Evolutionary conservation across 306 rosid genomes (phyloP), one percentile per base, ranked within the genome.

Genomic region (Vigna radiata): DNA sequence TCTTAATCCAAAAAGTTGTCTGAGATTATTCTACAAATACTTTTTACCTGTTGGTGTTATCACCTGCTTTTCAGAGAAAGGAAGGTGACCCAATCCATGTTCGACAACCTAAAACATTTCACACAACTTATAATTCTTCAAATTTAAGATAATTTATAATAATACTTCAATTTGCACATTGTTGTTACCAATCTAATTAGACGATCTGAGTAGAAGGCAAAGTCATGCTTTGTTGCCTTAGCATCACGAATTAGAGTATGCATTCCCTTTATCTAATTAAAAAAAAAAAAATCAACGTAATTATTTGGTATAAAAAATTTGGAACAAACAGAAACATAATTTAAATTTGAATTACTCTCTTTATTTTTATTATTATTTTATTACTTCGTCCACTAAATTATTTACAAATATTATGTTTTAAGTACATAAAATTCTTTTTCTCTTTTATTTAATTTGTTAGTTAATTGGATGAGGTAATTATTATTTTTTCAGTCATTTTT

Each of bases 71-170:
- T 93, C 98, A 0, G 88, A 88, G 71, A 93, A 93, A 46, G 98
- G 98, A 75, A 93, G 85, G 58, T 93, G 97, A 29, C 98, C 98
- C 16, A 91, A 76, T 75, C 98, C 98, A 84, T 93, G 97, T 50
- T 93, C 98, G 21, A 93, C 98, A 74, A 93, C 98, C 98, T 93
- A 60, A 68, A 61, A 81, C 0, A 86, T 76, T 3, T 16, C 66
- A 68, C 39, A 31, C 9, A 72, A 37, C 15, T 16, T 18, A 73
- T 49, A 53, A 77, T 72, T 70, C 16, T 48, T 49, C 36, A 77
- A 14, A 67, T 36, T 78, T 27, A 53, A 21, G 48, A 46, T 31
- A 8, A 41, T 41, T 39, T 39, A 43, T 9, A 10, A 43, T 9
- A 43, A 10, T 1, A 11, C 48, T 77, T 39, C 2, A 66, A 72